A percentile compares a stretch with the other conserved stretches of the same genome.
phyloP scores from a whole-genome alignment of 306 rosid species.

The Hippophae tibetana region DNA sequence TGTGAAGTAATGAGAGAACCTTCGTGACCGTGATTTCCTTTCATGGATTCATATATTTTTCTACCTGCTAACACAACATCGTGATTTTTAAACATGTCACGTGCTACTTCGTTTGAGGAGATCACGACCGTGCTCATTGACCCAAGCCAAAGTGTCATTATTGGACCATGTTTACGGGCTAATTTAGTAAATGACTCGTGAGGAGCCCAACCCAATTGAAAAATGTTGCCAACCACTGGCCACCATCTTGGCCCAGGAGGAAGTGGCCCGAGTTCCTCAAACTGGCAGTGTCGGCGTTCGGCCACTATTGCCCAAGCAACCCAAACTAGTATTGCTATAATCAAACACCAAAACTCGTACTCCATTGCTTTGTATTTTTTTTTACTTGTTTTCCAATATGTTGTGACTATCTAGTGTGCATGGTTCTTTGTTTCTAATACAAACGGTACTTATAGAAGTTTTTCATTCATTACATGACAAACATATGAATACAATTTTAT shows the following conservation, averaged over 20 bases:
- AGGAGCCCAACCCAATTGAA: conserved; percentile 50
- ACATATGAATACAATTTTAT: no score
- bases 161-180: conserved; percentile 54
- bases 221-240: conserved; percentile 72
- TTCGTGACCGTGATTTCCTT: conserved; percentile 40
- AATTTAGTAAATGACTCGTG: conserved; percentile 54
- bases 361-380: conserved; percentile 21
- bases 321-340: conserved; percentile 25
- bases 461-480: no score
- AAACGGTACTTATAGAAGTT: no score
- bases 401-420: no score
- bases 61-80: conserved; percentile 57
- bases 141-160: conserved; percentile 75
- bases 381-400: background rate
- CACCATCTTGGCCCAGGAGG: conserved; percentile 78
- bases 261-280: conserved; percentile 22
- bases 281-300: conserved; percentile 10
- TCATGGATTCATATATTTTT: conserved; percentile 79
- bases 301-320: conserved; percentile 9
- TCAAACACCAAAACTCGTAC: conserved; percentile 12
- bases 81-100: conserved; percentile 58
- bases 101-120: conserved; percentile 47
- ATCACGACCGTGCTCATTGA: conserved; percentile 76
- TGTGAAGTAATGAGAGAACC: conserved; percentile 68
- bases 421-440: no score